phyloP scores from a whole-genome alignment of 164 flowering plant genomes.

The Pachysandra terminalis region DNA sequence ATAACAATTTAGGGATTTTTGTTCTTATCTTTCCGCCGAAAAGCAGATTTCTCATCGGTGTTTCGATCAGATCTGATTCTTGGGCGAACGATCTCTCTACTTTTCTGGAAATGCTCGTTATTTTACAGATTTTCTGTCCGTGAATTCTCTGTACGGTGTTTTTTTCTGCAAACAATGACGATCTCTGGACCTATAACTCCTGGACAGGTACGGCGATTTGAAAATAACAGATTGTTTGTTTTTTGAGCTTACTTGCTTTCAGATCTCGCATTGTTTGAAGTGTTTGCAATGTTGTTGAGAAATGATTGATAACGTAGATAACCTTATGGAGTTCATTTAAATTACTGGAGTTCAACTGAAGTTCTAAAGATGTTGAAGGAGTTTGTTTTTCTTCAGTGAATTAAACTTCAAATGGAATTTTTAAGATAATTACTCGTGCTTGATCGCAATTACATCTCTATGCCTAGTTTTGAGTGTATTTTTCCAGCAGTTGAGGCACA shows the following conservation, averaged over 20 bases:
- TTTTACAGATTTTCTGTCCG: neutral
- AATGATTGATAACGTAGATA: neutral
- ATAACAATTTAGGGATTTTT: neutral
- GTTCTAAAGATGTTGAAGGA: neutral
- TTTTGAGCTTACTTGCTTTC: constrained; percentile 5
- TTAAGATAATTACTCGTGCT: no score
- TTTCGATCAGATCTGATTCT: constrained; percentile 8
- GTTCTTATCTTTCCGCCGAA: neutral
- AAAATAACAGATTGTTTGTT: neutral
- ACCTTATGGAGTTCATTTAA: neutral
- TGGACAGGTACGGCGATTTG: constrained; percentile 52
- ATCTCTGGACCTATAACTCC: constrained; percentile 59
- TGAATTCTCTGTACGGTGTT: neutral
- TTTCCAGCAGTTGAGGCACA: no score
- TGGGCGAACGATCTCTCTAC: neutral
- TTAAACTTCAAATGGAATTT: no score
- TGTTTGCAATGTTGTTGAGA: neutral
- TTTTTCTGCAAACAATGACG: constrained; percentile 28
- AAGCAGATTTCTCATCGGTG: neutral
- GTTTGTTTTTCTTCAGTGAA: neutral
- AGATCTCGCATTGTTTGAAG: constrained; percentile 12
- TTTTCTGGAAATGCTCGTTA: constrained; percentile 12
- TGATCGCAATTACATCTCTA: no score
- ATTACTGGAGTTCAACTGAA: neutral
- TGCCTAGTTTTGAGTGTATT: no score